phyloP scores from a whole-genome alignment of 345 rosid genomes.

The Eucalyptus marginata region DNA sequence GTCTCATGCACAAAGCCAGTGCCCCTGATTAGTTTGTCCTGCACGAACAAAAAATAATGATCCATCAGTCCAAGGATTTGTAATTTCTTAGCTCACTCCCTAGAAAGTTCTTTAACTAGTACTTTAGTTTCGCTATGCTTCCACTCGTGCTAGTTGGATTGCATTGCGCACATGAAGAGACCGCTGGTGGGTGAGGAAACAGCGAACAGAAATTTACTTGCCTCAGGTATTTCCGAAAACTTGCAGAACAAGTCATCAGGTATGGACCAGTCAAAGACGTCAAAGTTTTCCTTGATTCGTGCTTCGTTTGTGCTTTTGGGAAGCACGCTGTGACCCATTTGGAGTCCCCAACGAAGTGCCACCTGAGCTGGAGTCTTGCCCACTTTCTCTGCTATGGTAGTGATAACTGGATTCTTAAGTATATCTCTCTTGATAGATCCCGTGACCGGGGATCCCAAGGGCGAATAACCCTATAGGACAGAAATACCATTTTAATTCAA shows the following conservation, averaged over 20 bases:
- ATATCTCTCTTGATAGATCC: constrained; percentile 56
- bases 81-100: neutral
- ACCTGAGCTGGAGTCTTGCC: constrained; percentile 85
- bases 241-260: constrained; percentile 59
- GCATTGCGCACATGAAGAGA: neutral
- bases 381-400: constrained; percentile 43
- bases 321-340: constrained; percentile 81
- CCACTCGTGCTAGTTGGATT: neutral
- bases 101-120: neutral
- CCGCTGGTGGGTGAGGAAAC: neutral
- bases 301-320: constrained; percentile 68
- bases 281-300: constrained; percentile 66
- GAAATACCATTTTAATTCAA: neutral
- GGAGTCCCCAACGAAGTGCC: constrained; percentile 80
- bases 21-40: constrained; percentile 59
- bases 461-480: constrained; percentile 63
- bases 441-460: constrained; percentile 79
- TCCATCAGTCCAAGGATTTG: neutral
- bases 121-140: neutral
- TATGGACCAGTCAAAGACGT: constrained; percentile 69
- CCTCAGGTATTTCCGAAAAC: constrained; percentile 67
- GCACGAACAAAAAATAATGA: constrained; percentile 6
- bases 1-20: constrained; percentile 45
- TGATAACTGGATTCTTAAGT: constrained; percentile 39
- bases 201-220: neutral